Evolutionary conservation across 306 rosid genomes (phyloP).

Genomic region (Crotalaria pallida): DNA sequence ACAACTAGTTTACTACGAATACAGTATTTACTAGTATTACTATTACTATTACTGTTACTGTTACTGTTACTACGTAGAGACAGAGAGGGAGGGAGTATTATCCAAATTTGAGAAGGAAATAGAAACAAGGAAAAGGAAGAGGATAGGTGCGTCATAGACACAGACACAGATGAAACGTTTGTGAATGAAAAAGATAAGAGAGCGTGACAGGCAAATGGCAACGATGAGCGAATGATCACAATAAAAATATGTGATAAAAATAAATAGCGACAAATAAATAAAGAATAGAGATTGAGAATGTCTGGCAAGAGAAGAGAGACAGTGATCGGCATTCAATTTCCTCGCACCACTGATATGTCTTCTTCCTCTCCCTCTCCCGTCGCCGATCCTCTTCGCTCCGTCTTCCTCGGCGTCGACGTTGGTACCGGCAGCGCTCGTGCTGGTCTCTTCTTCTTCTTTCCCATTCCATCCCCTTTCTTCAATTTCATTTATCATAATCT

Average conservation of each 20-base stretch:
- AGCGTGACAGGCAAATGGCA: too few species aligned
- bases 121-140: too few species aligned
- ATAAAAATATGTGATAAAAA: background rate
- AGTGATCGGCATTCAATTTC: constrained; percentile 20
- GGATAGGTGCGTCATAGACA: too few species aligned
- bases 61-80: too few species aligned
- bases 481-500: too few species aligned
- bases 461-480: background rate
- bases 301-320: constrained; percentile 31
- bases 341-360: constrained; percentile 47
- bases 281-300: constrained; percentile 16
- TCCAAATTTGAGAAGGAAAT: too few species aligned
- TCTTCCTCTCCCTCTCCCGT: constrained; percentile 14
- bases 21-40: too few species aligned
- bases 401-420: constrained; percentile 89
- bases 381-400: constrained; percentile 27
- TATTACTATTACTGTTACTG: too few species aligned
- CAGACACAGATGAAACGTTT: too few species aligned
- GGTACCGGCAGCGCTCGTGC: constrained; percentile 98
- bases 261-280: background rate
- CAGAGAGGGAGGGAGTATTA: too few species aligned
- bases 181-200: too few species aligned
- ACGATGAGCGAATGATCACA: background rate
- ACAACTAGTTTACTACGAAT: too few species aligned
- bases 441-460: constrained; percentile 24